Evolutionary conservation across 129 eudicot species (phyloP), one percentile per base, ranked within the genome.

Genomic region (Flaveria brownii): DNA sequence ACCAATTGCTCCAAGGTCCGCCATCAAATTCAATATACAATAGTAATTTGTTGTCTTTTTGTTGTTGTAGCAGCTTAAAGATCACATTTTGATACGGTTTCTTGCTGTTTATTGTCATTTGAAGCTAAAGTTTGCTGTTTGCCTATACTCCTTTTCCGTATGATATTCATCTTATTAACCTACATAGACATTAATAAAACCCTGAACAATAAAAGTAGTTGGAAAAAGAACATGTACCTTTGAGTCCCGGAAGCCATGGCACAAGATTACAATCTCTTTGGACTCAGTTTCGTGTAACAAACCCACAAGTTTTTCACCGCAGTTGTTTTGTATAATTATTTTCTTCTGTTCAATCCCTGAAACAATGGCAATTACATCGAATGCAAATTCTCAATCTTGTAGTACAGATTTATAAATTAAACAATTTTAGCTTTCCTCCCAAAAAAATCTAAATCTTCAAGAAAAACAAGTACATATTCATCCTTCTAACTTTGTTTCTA

Each of bases 281-380:
- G 95, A 86, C 22, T 90, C 89, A 68, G 91, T 84, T n/a, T 92
- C 98, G 77, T 90, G 94, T 71, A 92, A 80, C 63, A 86, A 67
- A n/a, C 98, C 98, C 60, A 86, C 90, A 47, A 70, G 74, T 25
- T 70, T 47, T 28, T 70, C 74, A 15, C 60, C 74, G 11, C 57
- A 25, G 8, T 46, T 49, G 57, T 70, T 70, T 47, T 70, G 74
- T 70, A 70, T 25, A 26, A 70, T 50, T 70, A 70, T 47, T 70
- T 69, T 90, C 85, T 86, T 78, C 74, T 82, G 91, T 87, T 77
- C 76, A 66, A 17, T 45, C 60, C 74, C 74, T 70, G 60, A 70
- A 70, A 46, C 60, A 70, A 2, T 72, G 64, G 22, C 60, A 73
- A 51, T 63, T 43, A 39, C 39, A 43, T 23, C 39, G 1, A 17